A percentile compares a stretch with the other conserved stretches of the same genome.
These are phyloP conservation scores for Aspergillus quadricinctus DNA, from an alignment of 2,329 filamentous ascomycete species.

Conservation along the genomic window DNA sequence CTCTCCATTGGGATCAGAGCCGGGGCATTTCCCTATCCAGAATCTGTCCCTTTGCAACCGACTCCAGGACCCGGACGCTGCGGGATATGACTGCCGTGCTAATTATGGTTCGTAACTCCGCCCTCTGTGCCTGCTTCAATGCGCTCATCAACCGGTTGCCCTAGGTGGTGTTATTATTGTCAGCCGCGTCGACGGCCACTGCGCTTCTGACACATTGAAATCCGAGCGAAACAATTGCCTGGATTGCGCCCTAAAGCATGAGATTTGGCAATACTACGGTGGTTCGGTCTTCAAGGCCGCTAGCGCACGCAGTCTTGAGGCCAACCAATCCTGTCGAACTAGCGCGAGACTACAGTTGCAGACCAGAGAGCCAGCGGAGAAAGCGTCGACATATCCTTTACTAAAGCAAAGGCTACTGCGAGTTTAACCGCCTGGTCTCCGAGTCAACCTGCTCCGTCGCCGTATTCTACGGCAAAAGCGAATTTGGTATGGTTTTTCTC, in stretches of 20 bases:
- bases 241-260: conserved; percentile 1
- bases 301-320: conserved; percentile 3
- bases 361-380: too few species aligned
- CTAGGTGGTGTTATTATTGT: conserved; percentile 3
- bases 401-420: not conserved
- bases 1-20: not conserved
- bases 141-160: too few species aligned
- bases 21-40: not conserved
- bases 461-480: too few species aligned
- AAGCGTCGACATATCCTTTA: not conserved
- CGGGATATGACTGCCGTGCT: conserved; percentile 5
- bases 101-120: conserved; percentile 1
- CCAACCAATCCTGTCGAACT: conserved; percentile 3
- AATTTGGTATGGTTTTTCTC: too few species aligned
- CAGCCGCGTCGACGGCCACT: conserved; percentile 1
- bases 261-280: conserved; percentile 9
- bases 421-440: not conserved
- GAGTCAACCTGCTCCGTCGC: too few species aligned
- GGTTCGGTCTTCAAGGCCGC: conserved; percentile 3
- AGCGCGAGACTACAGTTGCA: not conserved
- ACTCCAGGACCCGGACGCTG: conserved; percentile 3
- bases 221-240: not conserved
- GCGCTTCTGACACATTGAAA: conserved; percentile 1
- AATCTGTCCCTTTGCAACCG: conserved; percentile 5
- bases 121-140: not conserved